phyloP scores from a whole-genome alignment of 2,329 filamentous ascomycete species.

The Dryadomyces quercivorus region DNA sequence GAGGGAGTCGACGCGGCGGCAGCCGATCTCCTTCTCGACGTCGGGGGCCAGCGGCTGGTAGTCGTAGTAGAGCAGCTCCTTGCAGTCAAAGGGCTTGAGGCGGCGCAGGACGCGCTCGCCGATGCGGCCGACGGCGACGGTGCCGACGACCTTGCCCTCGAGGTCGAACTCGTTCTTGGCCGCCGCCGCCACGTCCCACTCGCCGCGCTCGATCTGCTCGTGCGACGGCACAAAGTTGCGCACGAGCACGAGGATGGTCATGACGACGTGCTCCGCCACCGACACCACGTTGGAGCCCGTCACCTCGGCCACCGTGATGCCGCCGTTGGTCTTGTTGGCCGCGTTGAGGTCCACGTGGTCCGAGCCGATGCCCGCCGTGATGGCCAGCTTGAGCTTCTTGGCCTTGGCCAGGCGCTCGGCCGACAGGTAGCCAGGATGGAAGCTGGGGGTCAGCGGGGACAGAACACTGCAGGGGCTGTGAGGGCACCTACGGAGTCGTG shows the following conservation, averaged over 20 bases:
- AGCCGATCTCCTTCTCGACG: slow-evolving; percentile 90
- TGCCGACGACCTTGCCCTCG: slow-evolving; percentile 94
- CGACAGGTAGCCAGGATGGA: slow-evolving; percentile 96
- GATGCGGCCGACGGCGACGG: slow-evolving; percentile 93
- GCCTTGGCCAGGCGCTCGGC: slow-evolving; percentile 93
- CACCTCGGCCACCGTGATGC: slow-evolving; percentile 93
- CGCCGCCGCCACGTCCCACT: slow-evolving; percentile 91
- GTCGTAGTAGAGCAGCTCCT: slow-evolving; percentile 98
- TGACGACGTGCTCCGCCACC: slow-evolving; percentile 96
- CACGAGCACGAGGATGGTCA: slow-evolving; percentile 93
- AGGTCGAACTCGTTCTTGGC: slow-evolving; percentile 99
- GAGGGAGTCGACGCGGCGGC: slow-evolving; percentile 73
- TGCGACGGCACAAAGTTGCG: slow-evolving; percentile 98
- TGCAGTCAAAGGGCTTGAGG: slow-evolving; percentile 97
- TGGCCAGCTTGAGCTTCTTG: slow-evolving; percentile 95
- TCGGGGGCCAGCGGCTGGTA: slow-evolving; percentile 88
- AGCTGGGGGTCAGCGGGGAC: slow-evolving; percentile 37
- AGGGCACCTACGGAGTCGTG: slow-evolving; percentile 95
- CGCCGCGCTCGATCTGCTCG: slow-evolving; percentile 77
- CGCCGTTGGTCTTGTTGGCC: slow-evolving; percentile 96
- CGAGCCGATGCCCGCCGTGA: slow-evolving; percentile 95
- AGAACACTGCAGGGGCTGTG: slow-evolving; percentile 15
- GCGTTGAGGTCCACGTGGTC: slow-evolving; percentile 96
- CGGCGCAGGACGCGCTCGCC: slow-evolving; percentile 94
- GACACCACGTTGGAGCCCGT: slow-evolving; percentile 98